Percentiles rank a stretch among this genome's conserved stretches.
phyloP scores from a whole-genome alignment of 1,139 yeast genomes.

The Kodamaea arcana region DNA sequence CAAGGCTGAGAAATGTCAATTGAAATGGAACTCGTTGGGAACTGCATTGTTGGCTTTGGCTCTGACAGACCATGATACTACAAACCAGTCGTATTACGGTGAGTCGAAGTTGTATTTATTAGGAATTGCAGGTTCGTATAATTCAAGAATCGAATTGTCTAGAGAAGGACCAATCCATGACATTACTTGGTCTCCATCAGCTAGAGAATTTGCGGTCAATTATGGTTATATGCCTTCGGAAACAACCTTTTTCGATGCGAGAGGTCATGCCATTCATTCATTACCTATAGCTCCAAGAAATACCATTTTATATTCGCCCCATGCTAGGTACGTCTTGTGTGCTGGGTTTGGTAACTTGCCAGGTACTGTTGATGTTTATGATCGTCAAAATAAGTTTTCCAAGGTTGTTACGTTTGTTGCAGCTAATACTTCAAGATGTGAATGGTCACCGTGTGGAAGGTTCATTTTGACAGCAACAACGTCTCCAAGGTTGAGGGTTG shows the following conservation, averaged over 20 bases:
- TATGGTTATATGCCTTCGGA: constrained; percentile 98
- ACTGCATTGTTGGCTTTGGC: constrained; percentile 92
- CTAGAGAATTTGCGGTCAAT: constrained; percentile 94
- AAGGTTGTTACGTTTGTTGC: constrained; percentile 85
- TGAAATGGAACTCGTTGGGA: constrained; percentile 92
- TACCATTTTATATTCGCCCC: constrained; percentile 89
- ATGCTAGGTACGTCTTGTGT: constrained; percentile 83
- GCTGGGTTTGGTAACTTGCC: constrained; percentile 98
- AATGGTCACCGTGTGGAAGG: constrained; percentile 99
- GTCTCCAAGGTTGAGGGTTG: constrained; percentile 94
- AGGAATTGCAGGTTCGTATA: constrained; percentile 90
- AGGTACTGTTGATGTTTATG: constrained; percentile 93
- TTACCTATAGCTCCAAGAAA: constrained; percentile 88
- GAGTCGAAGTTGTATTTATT: constrained; percentile 88
- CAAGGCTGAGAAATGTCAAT: constrained; percentile 90
- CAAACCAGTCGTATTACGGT: constrained; percentile 94
- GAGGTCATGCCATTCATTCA: constrained; percentile 84
- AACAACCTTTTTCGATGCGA: constrained; percentile 89
- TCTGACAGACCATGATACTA: constrained; percentile 91
- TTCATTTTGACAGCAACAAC: constrained; percentile 93
- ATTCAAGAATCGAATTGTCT: constrained; percentile 80
- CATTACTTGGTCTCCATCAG: constrained; percentile 94
- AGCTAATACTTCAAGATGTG: constrained; percentile 88
- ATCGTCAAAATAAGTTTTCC: constrained; percentile 80
- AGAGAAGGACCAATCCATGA: constrained; percentile 97